Evolutionary conservation across 176 grass and related monocot genomes (phyloP), one percentile per base, ranked within the genome.

Genomic region (Urochloa ruziziensis): DNA sequence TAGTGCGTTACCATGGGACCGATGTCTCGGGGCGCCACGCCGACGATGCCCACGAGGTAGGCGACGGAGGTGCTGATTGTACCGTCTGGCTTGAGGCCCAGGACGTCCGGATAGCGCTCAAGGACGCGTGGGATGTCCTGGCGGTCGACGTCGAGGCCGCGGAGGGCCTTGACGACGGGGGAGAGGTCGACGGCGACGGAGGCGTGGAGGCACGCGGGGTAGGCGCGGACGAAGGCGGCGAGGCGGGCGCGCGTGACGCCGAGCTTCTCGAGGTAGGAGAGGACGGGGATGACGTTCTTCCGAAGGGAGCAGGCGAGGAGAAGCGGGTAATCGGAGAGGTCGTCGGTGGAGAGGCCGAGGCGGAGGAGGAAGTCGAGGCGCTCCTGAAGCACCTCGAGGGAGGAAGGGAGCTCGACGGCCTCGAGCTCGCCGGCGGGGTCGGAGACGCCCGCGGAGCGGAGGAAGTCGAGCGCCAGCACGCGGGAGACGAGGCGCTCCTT

Each of bases 21-120:
- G 4, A 98, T 95, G 64, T 98, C 96, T 2, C 96, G 86, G 47
- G 96, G 93, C 11, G 70, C 86, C n/a, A 98, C 91, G 2, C 96
- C 83, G 0, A 70, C 93, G 10, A 98, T 84, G 69, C 96, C 92
- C 0, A 98, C 91, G 7, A 98, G 89, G 86, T 98, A 98, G 0
- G 91, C 93, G 25, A 95, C 91, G 11, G 96, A 98, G 73, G 96
- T 93, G 89, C 91, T 98, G 82, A 98, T 95, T 61, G 96, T 98
- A 39, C 96, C 96, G 25, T 98, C 96, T 1, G 87, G 91, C 80
- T 98, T 98, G 88, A 98, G 94, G 0, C 93, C 96, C 24, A 98
- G 89, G 36, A 98, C 53, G 43, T 93, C 96, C 5, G 96, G 96
- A 66, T 64, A 95, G 6, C 91, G 83, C 54, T 95, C 86, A 43